Evolutionary conservation across 2,329 filamentous ascomycete species (phyloP).

Genomic region (Paraconiothyrium sp.): DNA sequence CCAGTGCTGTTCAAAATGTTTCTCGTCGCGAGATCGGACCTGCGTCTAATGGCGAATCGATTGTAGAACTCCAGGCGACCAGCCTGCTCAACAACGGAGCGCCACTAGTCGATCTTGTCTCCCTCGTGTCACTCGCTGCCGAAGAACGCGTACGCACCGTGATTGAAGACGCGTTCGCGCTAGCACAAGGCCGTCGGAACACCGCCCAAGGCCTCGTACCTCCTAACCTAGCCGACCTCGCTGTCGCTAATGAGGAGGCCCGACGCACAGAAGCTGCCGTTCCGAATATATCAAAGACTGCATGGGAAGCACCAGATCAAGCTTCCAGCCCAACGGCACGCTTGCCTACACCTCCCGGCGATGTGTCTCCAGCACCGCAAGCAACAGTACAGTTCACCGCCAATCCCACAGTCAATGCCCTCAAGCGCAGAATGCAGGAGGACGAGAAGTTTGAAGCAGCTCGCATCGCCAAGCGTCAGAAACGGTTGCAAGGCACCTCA

Average conservation of each 20-base stretch:
- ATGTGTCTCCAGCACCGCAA: slow-evolving; percentile 58
- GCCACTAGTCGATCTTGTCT: slow-evolving; percentile 81
- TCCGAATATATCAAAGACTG: slow-evolving; percentile 50
- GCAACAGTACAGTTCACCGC: slow-evolving; percentile 61
- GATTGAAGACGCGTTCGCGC: slow-evolving; percentile 77
- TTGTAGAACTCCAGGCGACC: slow-evolving; percentile 62
- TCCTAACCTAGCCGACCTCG: slow-evolving; percentile 77
- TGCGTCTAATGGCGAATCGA: slow-evolving; percentile 69
- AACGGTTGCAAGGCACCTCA: slow-evolving; percentile 45
- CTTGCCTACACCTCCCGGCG: slow-evolving; percentile 58
- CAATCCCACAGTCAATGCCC: slow-evolving; percentile 67
- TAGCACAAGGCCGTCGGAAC: slow-evolving; percentile 76
- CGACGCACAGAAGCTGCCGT: slow-evolving; percentile 49
- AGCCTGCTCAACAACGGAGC: slow-evolving; percentile 77
- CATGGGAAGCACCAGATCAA: slow-evolving; percentile 58
- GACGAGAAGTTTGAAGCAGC: slow-evolving; percentile 79
- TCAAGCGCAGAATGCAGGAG: slow-evolving; percentile 43
- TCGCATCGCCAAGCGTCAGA: slow-evolving; percentile 57
- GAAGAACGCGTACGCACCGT: slow-evolving; percentile 81
- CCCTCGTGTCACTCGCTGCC: slow-evolving; percentile 81
- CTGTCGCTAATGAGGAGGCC: slow-evolving; percentile 61
- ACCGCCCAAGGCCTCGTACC: slow-evolving; percentile 84
- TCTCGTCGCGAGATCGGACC: slow-evolving; percentile 51
- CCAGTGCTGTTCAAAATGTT: slow-evolving; percentile 42
- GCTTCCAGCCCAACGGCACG: slow-evolving; percentile 62